These are phyloP conservation scores for Ceratonia siliqua DNA, from an alignment of 306 rosid species.

Conservation along the genomic window DNA sequence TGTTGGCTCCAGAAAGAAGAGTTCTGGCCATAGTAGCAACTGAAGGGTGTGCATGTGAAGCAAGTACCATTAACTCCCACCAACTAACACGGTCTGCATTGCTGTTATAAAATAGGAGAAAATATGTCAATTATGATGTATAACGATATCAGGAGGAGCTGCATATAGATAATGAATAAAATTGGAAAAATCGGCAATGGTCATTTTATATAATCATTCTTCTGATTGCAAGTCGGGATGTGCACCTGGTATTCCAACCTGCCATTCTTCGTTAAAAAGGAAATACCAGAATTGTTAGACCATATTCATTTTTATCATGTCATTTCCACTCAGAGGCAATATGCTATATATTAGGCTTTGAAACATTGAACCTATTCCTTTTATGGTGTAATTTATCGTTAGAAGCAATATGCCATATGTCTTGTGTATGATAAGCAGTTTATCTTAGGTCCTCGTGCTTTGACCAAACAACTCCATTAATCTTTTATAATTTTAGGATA, in stretches of 20 bases:
- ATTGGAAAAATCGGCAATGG: not conserved
- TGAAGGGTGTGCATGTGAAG: constrained; percentile 92
- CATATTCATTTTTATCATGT: not conserved
- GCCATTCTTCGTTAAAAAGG: not conserved
- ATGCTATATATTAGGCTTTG: not conserved
- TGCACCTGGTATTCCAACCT: not conserved
- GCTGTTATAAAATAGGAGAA: constrained; percentile 52
- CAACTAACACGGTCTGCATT: constrained; percentile 88
- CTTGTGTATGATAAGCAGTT: not conserved
- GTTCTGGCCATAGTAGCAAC: constrained; percentile 91
- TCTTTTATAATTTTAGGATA: not conserved
- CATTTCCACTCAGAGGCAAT: not conserved
- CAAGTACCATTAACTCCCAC: constrained; percentile 90
- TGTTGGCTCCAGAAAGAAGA: constrained; percentile 87
- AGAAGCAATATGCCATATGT: not conserved
- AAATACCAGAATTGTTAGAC: not conserved
- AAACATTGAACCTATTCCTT: not conserved
- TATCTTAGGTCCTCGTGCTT: not conserved
- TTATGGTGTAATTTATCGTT: not conserved
- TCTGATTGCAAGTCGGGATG: not conserved
- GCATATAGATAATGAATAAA: not conserved
- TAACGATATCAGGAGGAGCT: not conserved
- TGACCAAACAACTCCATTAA: not conserved
- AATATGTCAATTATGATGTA: not conserved
- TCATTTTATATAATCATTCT: not conserved